Conservation (phyloP, 306 rosid species). For the Dalbergia cultrata region DNA sequence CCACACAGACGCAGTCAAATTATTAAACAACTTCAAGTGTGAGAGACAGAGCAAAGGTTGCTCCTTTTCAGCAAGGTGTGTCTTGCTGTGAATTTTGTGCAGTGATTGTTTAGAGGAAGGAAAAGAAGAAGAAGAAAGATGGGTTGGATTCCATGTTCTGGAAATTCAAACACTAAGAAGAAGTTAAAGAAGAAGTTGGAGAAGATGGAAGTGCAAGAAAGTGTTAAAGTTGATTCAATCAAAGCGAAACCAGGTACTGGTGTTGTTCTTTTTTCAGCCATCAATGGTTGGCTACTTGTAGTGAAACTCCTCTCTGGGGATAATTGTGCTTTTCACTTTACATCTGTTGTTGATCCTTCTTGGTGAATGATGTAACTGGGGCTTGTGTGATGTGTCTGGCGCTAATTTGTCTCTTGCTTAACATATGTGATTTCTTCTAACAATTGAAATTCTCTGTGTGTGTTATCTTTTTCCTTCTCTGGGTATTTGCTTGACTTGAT, state of each 20-base stretch:
- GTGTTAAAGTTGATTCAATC: slow-evolving; percentile 57
- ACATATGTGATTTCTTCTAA: slow-evolving; percentile 34
- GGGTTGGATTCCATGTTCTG: slow-evolving; percentile 95
- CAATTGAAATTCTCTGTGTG: slow-evolving; percentile 9
- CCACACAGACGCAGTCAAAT: slow-evolving; percentile 1
- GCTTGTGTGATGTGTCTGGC: slow-evolving; percentile 17
- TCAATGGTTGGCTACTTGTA: slow-evolving; percentile 13
- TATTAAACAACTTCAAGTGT: slow-evolving; percentile 20
- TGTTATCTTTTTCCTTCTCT: background rate
- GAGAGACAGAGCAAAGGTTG: slow-evolving; percentile 30
- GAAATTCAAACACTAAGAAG: slow-evolving; percentile 67
- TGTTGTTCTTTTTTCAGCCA: background rate
- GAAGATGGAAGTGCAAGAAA: slow-evolving; percentile 54
- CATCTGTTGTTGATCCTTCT: slow-evolving; percentile 15
- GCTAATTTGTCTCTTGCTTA: slow-evolving; percentile 32
- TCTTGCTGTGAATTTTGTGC: slow-evolving; percentile 16
- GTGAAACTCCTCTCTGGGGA: slow-evolving; percentile 44
- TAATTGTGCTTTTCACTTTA: slow-evolving; percentile 34
- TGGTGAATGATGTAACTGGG: slow-evolving; percentile 28
- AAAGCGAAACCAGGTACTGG: slow-evolving; percentile 67
- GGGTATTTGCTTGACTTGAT: slow-evolving; percentile 33
- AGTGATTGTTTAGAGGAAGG: background rate
- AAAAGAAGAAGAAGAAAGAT: slow-evolving; percentile 47
- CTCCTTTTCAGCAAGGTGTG: slow-evolving; percentile 17
- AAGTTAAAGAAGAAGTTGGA: slow-evolving; percentile 60